Base-by-base conservation (phyloP, 805 yeast genomes). In the Metschnikowia aberdeeniae region DNA sequence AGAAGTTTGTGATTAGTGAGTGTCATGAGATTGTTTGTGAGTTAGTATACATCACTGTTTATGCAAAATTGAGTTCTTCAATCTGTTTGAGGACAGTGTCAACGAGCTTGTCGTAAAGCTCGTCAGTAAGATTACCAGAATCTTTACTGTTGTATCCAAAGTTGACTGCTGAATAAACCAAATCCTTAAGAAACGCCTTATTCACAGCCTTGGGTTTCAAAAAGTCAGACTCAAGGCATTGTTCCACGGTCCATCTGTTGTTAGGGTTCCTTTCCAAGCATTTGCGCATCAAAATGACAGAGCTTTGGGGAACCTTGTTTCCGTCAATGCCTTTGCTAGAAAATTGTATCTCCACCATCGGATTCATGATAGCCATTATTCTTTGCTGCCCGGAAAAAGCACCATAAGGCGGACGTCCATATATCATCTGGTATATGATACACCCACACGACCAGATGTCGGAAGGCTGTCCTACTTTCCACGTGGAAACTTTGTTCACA, bases 401-500 rank as follows among this genome's bases (percentile, higher is more conserved):
- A 0, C 89, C 95, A 68, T 88, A 90, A 1, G 99, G 99, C 1
- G 97, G 92, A 49, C 77, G 76, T 0, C 97, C 97, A 57, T 93
- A 95, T 7, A 90, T 78, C 96, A 93, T 89, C 63, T 93, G 98
- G 64, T 89, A 92, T 1, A 93, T 72, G 3, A 93, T 92, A 62
- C 98, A 89, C 0, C 99, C 99, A 66, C 96, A 86, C 17, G 98
- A 89, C 99, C 99, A 93, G 12, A 93, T 82, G 67, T 93, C 99
- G 1, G 97, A 86, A 0, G 98, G 96, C 56, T 83, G 84, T 1
- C 98, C 97, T 9, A 90, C 95, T 62, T 80, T 86, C 92, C 84
- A 66, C 6, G 47, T 45, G 3, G 50, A 26, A 3, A 55, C 37
- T 28, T 66, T 70, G 42, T 63, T 71, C 26, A 67, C 79, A 24